phyloP scores from a whole-genome alignment of 352 stramenopile genomes.

The Globisporangium splendens region DNA sequence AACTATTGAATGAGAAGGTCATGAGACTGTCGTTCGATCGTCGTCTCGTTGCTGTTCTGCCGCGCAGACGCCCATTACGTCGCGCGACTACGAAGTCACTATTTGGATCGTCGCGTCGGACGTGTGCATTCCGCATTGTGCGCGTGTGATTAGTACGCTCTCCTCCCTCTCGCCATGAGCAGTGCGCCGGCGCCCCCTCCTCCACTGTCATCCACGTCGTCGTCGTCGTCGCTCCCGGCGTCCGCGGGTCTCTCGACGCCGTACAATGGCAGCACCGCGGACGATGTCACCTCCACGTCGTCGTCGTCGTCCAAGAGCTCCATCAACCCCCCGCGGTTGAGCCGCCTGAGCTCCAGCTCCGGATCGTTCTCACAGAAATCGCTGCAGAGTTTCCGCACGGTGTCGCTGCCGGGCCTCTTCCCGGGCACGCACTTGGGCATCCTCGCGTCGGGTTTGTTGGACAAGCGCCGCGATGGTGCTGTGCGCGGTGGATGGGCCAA shows the following conservation, averaged over 20 bases:
- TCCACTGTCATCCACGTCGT: conserved; percentile 26
- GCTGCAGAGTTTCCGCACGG: conserved; percentile 65
- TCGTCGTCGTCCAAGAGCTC: conserved; percentile 10
- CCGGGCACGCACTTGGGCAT: conserved; percentile 74
- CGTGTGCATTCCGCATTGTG: no score
- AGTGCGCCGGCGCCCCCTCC: conserved; percentile 1
- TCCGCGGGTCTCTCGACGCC: conserved; percentile 14
- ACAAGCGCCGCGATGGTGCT: conserved; percentile 81
- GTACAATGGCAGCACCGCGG: conserved; percentile 6
- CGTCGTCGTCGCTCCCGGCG: conserved; percentile 31
- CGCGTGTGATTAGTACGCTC: not conserved
- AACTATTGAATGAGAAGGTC: no score
- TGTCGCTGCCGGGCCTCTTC: conserved; percentile 67
- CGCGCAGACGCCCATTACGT: not conserved
- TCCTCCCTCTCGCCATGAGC: conserved; percentile 8
- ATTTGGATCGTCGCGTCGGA: not conserved
- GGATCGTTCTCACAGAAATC: conserved; percentile 50
- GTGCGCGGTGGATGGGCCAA: conserved; percentile 80
- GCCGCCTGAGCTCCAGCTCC: conserved; percentile 51
- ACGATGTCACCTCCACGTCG: conserved; percentile 22
- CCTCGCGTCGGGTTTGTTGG: conserved; percentile 64
- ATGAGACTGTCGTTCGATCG: not conserved
- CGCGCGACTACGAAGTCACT: not conserved
- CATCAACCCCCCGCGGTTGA: conserved; percentile 32
- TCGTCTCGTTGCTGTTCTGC: conserved; percentile 1